Percentiles rank a stretch among this genome's conserved stretches.
phyloP scores from a whole-genome alignment of 371 early-diverging fungal genomes.

The Nematocida homosporus region DNA sequence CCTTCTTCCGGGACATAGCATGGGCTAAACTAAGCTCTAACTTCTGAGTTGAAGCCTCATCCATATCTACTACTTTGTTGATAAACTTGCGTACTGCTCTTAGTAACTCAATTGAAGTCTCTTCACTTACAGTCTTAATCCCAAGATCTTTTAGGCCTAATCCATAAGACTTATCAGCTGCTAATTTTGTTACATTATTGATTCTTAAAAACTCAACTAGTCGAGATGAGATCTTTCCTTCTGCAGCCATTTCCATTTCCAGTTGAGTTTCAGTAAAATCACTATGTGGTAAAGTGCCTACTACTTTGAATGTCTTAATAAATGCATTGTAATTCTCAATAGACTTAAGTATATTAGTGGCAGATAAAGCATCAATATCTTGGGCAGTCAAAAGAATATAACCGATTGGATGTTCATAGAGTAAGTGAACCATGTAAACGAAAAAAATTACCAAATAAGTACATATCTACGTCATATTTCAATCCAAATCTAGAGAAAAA shows the following conservation, averaged over 20 bases:
- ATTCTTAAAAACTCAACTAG: slow-evolving; percentile 42
- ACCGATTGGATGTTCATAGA: slow-evolving; percentile 51
- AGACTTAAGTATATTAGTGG: slow-evolving; percentile 15
- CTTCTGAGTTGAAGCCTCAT: slow-evolving; percentile 1
- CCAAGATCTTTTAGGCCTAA: slow-evolving; percentile 21
- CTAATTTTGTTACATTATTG: slow-evolving; percentile 21
- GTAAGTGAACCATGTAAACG: slow-evolving; percentile 41
- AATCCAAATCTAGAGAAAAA: not conserved
- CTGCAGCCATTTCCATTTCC: slow-evolving; percentile 14
- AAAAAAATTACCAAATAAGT: slow-evolving; percentile 8
- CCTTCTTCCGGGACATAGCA: slow-evolving; percentile 34
- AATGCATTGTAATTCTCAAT: slow-evolving; percentile 25
- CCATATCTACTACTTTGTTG: slow-evolving; percentile 15
- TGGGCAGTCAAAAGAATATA: slow-evolving; percentile 33
- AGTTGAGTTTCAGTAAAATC: slow-evolving; percentile 18
- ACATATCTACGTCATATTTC: not conserved
- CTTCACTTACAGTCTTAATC: slow-evolving; percentile 30
- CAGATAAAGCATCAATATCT: not conserved
- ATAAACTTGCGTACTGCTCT: slow-evolving; percentile 31
- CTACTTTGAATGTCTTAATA: slow-evolving; percentile 29
- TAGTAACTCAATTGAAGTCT: slow-evolving; percentile 31
- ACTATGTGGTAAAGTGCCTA: slow-evolving; percentile 11
- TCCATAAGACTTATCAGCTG: slow-evolving; percentile 47
- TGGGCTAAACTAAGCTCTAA: slow-evolving; percentile 37
- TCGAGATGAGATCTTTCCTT: slow-evolving; percentile 30